Conservation (phyloP, 768 basidiomycete species). For the Russula ochroleuca region DNA sequence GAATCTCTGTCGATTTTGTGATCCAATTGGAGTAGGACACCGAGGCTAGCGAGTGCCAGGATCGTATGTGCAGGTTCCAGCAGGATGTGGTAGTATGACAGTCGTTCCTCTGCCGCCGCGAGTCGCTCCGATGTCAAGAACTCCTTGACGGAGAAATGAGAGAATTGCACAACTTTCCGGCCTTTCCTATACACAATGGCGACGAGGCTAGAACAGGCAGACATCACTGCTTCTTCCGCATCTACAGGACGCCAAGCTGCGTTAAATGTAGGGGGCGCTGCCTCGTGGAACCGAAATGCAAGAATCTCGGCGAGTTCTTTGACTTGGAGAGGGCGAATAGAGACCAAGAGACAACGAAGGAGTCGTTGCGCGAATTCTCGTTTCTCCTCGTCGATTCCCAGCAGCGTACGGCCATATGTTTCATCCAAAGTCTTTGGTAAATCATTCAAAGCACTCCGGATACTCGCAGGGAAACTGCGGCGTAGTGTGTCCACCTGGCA, state of each 20-base stretch:
- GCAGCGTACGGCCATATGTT: neutral
- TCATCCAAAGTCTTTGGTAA: conserved; percentile 4
- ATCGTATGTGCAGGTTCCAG: conserved; percentile 6
- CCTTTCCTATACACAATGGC: neutral
- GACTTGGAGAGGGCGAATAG: conserved; percentile 3
- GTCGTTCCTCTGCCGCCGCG: neutral
- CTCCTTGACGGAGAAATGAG: conserved; percentile 23
- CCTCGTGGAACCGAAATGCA: conserved; percentile 5
- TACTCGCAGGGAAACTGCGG: neutral
- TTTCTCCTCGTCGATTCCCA: neutral
- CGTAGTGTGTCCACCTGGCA: conserved; percentile 12
- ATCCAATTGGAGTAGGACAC: conserved; percentile 9
- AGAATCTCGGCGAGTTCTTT: conserved; percentile 15
- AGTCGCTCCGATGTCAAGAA: conserved; percentile 17
- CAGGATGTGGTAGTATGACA: conserved; percentile 14
- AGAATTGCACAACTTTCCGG: conserved; percentile 7
- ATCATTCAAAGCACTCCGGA: neutral
- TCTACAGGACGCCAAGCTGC: conserved; percentile 5
- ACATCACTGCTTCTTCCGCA: conserved; percentile 6
- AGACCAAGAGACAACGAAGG: conserved; percentile 1
- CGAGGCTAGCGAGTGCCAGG: conserved; percentile 3
- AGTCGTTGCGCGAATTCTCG: neutral
- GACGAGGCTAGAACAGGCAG: conserved; percentile 11
- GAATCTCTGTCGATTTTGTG: neutral
- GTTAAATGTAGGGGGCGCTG: neutral